Percentiles rank a stretch among this genome's conserved stretches.
Conservation (phyloP, 129 eudicot species). For the Flaveria trinervia region DNA sequence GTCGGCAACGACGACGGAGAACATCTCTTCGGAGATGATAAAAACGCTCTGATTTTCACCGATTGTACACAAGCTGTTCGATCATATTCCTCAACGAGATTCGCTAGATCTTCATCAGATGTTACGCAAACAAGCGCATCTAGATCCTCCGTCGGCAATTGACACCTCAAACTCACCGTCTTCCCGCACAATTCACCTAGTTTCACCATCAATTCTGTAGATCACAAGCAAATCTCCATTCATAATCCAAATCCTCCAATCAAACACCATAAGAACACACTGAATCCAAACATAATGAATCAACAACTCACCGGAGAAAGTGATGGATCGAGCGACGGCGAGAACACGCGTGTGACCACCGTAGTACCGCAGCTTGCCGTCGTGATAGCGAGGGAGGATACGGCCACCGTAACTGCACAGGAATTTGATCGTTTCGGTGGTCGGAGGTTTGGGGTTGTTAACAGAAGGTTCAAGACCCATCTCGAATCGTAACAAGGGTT, state of each 20-base stretch:
- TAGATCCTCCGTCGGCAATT: conserved; percentile 77
- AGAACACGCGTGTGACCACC: conserved; percentile 96
- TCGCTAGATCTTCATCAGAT: conserved; percentile 68
- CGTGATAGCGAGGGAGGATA: conserved; percentile 84
- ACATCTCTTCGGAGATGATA: conserved; percentile 50
- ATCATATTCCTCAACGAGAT: conserved; percentile 87
- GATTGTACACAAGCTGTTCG: conserved; percentile 42
- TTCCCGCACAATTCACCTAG: conserved; percentile 71
- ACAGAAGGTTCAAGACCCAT: conserved; percentile 54
- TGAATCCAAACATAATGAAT: neutral
- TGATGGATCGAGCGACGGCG: conserved; percentile 65
- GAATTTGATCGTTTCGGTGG: conserved; percentile 55
- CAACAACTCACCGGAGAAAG: conserved; percentile 59
- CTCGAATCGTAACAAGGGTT: neutral
- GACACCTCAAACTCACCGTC: conserved; percentile 68
- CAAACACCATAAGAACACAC: neutral
- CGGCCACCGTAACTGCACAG: conserved; percentile 91
- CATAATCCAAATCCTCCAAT: neutral
- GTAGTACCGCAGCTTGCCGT: conserved; percentile 91
- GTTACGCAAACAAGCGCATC: conserved; percentile 78
- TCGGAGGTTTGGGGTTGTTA: conserved; percentile 30
- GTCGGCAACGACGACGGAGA: neutral
- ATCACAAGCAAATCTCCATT: conserved; percentile 5
- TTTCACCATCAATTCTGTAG: conserved; percentile 68
- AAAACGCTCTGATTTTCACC: conserved; percentile 72